phyloP scores from a whole-genome alignment of 805 yeast species.

The Ogataea salicorniae region DNA sequence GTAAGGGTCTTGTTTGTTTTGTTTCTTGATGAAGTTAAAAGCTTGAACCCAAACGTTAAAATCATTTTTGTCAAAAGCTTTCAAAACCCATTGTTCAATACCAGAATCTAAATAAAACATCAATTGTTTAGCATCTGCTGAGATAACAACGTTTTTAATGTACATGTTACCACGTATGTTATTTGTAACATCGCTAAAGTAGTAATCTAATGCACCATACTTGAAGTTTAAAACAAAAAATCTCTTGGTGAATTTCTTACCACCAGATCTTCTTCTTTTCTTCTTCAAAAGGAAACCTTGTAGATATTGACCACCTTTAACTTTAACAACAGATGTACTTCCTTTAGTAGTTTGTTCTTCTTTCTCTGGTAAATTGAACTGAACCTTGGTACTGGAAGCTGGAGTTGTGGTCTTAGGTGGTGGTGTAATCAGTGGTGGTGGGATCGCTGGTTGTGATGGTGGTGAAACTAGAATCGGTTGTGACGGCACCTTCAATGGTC shows the following conservation, averaged over 20 bases:
- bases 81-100: constrained; percentile 87
- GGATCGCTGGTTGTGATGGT: neutral
- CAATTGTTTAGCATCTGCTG: constrained; percentile 63
- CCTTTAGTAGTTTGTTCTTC: constrained; percentile 15
- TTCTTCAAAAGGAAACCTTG: constrained; percentile 73
- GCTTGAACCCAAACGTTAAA: constrained; percentile 84
- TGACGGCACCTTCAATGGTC: neutral
- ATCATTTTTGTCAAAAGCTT: constrained; percentile 57
- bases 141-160: constrained; percentile 70
- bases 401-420: neutral
- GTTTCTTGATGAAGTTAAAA: constrained; percentile 47
- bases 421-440: neutral
- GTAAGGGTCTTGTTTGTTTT: constrained; percentile 12
- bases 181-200: constrained; percentile 61
- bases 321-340: constrained; percentile 30
- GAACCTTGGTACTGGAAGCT: constrained; percentile 14
- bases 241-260: constrained; percentile 82
- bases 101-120: constrained; percentile 89
- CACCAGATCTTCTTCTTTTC: constrained; percentile 69
- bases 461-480: neutral
- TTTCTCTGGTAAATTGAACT: constrained; percentile 23
- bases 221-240: constrained; percentile 79
- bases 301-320: constrained; percentile 63
- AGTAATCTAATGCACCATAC: constrained; percentile 80
- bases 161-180: constrained; percentile 90